Evolutionary conservation across 2,329 filamentous ascomycete species (phyloP).

Genomic region (Ceratocystis destructans): DNA sequence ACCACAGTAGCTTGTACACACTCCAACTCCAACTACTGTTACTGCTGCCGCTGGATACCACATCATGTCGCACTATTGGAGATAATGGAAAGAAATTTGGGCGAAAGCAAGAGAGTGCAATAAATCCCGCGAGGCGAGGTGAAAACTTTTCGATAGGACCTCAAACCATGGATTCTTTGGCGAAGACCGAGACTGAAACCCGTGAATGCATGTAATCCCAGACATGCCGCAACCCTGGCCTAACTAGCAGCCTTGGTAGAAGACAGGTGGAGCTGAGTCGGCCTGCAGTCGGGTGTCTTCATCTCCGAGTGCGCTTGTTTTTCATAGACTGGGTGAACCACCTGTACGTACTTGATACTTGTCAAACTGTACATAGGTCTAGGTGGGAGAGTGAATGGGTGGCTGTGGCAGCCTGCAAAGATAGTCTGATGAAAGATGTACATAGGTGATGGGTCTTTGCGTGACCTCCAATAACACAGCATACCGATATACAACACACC

Average conservation of each 20-base stretch:
- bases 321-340: neutral
- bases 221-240: neutral
- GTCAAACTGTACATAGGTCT: neutral
- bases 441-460: neutral
- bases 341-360: neutral
- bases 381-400: neutral
- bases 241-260: neutral
- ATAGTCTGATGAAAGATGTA: neutral
- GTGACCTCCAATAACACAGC: neutral
- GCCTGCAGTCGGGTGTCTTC: neutral
- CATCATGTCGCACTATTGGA: neutral
- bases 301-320: neutral
- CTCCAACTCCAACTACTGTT: neutral
- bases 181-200: constrained; percentile 8
- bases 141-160: constrained; percentile 1
- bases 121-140: neutral
- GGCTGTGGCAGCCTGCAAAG: neutral
- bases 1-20: neutral
- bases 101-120: neutral
- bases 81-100: neutral
- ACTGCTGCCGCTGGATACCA: too few species aligned
- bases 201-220: neutral
- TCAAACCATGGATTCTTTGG: constrained; percentile 2
- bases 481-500: neutral
- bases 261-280: too few species aligned